phyloP scores from a whole-genome alignment of 352 stramenopile species.

The Phytophthora kernoviae region DNA sequence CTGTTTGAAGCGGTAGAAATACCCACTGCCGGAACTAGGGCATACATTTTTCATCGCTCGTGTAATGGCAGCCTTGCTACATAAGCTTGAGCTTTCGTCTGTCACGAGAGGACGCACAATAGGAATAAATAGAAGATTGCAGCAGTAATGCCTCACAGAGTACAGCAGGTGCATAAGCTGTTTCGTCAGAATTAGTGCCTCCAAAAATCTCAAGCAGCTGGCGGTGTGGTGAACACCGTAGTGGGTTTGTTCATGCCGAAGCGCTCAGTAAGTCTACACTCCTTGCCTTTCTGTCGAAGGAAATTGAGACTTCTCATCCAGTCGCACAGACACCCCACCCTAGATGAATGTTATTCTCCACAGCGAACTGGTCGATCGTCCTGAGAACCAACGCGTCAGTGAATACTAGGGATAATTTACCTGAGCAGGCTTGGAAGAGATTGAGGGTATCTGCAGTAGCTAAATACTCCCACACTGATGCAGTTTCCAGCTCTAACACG shows the following conservation, averaged over 20 bases:
- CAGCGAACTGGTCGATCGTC: constrained; percentile 9
- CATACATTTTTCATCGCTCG: constrained; percentile 5
- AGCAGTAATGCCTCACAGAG: too few species aligned
- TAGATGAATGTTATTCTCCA: constrained; percentile 10
- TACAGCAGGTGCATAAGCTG: too few species aligned
- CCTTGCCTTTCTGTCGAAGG: too few species aligned
- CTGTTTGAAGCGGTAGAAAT: constrained; percentile 2
- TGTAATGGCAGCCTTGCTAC: not conserved
- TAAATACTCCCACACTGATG: not conserved
- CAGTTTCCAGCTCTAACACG: not conserved
- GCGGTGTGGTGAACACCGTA: too few species aligned
- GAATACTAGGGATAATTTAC: not conserved
- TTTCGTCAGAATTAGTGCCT: too few species aligned
- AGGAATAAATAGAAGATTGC: not conserved
- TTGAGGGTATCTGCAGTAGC: not conserved
- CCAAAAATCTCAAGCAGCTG: too few species aligned
- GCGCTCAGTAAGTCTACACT: too few species aligned
- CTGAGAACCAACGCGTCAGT: not conserved
- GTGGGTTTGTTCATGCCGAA: too few species aligned
- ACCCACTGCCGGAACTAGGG: not conserved
- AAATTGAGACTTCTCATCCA: constrained; percentile 15
- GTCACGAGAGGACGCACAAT: constrained; percentile 2
- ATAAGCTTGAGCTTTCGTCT: not conserved
- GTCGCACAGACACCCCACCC: constrained; percentile 16
- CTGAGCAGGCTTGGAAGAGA: not conserved